A percentile compares a stretch with the other conserved stretches of the same genome.
Evolutionary conservation across 1,139 yeast genomes (phyloP).

Genomic region (Williopsis jadinii): DNA sequence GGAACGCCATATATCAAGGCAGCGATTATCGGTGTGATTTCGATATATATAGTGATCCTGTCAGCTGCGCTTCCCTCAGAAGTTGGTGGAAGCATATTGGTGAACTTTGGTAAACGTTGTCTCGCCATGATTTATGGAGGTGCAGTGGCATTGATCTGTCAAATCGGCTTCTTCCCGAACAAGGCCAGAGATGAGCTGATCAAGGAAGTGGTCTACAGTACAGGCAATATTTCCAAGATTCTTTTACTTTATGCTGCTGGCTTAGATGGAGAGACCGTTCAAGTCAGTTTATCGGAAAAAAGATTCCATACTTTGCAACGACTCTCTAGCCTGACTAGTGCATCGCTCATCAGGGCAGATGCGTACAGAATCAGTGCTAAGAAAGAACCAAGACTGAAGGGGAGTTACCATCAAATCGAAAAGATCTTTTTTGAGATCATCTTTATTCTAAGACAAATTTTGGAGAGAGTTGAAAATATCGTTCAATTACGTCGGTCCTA

Average conservation of each 20-base stretch:
- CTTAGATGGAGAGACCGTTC: constrained; percentile 29
- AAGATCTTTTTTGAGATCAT: constrained; percentile 37
- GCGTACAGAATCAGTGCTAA: constrained; percentile 34
- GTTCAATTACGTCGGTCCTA: constrained; percentile 35
- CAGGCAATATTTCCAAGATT: constrained; percentile 33
- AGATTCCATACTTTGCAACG: constrained; percentile 25
- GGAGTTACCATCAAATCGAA: constrained; percentile 33
- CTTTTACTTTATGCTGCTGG: constrained; percentile 34
- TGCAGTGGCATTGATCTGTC: constrained; percentile 37
- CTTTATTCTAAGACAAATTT: constrained; percentile 36
- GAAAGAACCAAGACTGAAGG: constrained; percentile 43
- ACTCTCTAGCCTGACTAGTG: constrained; percentile 30
- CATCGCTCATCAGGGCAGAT: constrained; percentile 34
- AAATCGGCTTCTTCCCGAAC: constrained; percentile 37
- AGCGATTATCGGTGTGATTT: constrained; percentile 40
- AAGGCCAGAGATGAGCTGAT: constrained; percentile 39
- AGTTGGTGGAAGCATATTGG: constrained; percentile 34
- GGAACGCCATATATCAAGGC: constrained; percentile 43
- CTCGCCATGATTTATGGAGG: constrained; percentile 45
- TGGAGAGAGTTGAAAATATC: constrained; percentile 41
- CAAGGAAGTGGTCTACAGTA: constrained; percentile 32
- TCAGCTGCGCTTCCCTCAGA: constrained; percentile 34
- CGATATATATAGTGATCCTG: constrained; percentile 37
- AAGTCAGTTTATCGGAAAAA: constrained; percentile 22
- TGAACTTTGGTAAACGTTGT: constrained; percentile 41